These are phyloP conservation scores for Nemania sp. DNA, from an alignment of 2,329 filamentous ascomycete species.

Conservation along the genomic window DNA sequence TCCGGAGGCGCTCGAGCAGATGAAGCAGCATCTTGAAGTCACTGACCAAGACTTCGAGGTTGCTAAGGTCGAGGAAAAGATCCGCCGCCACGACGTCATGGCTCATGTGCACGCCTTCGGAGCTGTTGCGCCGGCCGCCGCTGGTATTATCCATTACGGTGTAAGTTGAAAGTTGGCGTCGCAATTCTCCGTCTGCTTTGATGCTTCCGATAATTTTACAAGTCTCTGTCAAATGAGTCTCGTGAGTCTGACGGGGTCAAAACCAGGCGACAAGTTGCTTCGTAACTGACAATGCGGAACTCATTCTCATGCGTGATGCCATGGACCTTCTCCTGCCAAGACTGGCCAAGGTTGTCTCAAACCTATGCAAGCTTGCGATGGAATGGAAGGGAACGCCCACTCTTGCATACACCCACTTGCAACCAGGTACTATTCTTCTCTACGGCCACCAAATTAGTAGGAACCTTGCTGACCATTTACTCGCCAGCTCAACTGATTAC, in stretches of 20 bases:
- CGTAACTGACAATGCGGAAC: conserved; percentile 75
- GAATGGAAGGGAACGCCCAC: conserved; percentile 60
- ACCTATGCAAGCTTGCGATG: conserved; percentile 78
- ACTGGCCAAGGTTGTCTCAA: conserved; percentile 81
- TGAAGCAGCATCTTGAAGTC: conserved; percentile 79
- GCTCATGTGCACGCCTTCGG: conserved; percentile 82
- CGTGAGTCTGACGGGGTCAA: too few relatives aligned
- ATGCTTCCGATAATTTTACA: too few relatives aligned
- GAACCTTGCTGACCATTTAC: too few relatives aligned
- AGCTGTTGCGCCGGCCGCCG: conserved; percentile 58
- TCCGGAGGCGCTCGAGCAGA: conserved; percentile 78
- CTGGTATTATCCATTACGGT: conserved; percentile 85
- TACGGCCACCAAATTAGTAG: too few relatives aligned
- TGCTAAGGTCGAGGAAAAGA: conserved; percentile 81
- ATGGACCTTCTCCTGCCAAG: conserved; percentile 82
- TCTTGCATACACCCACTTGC: not conserved
- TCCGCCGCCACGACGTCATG: conserved; percentile 73
- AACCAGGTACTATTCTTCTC: not conserved
- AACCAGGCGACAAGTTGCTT: too few relatives aligned
- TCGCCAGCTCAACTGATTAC: too few relatives aligned
- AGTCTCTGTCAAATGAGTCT: too few relatives aligned
- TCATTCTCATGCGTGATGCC: conserved; percentile 81
- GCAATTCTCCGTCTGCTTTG: too few relatives aligned
- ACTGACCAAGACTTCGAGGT: conserved; percentile 82
- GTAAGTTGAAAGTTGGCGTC: too few relatives aligned